Conservation (phyloP, 2,329 filamentous ascomycete genomes). For the Colletotrichum chrysophilum region DNA sequence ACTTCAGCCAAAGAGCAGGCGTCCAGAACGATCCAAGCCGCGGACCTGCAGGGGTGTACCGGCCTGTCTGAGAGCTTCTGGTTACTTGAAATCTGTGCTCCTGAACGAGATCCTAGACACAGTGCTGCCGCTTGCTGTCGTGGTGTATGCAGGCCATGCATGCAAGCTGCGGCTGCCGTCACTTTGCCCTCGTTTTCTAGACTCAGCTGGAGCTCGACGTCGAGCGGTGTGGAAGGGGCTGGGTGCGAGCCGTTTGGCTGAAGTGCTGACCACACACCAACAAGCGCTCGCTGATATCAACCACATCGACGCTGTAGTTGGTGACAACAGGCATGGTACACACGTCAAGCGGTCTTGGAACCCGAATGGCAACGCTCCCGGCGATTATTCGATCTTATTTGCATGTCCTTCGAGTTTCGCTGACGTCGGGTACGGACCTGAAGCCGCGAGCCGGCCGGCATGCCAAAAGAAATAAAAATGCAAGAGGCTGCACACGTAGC, state of each 20-base stretch:
- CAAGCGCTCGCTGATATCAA: conserved; percentile 5
- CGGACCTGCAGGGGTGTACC: conserved; percentile 9
- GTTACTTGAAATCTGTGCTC: conserved; percentile 1
- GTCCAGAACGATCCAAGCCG: conserved; percentile 1
- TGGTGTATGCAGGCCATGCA: background rate
- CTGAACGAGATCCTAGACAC: background rate
- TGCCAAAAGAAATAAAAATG: background rate
- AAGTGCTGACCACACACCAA: conserved; percentile 8
- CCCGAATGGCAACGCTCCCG: background rate
- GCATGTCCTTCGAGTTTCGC: background rate
- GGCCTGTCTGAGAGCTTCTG: conserved; percentile 1
- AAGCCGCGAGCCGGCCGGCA: background rate
- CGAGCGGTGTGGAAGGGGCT: conserved; percentile 18
- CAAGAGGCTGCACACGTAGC: background rate
- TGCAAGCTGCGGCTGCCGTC: conserved; percentile 20
- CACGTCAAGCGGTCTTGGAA: background rate
- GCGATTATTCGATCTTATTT: background rate
- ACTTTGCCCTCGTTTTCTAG: conserved; percentile 10
- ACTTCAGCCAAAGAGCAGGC: conserved; percentile 6
- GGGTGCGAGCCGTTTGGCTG: conserved; percentile 22
- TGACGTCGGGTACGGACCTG: conserved; percentile 2
- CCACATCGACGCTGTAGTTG: background rate
- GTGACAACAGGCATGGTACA: background rate
- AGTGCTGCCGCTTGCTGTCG: background rate
- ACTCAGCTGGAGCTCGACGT: conserved; percentile 6